Evolutionary conservation across 345 rosid species (phyloP).

Genomic region (Syzygium aromaticum): DNA sequence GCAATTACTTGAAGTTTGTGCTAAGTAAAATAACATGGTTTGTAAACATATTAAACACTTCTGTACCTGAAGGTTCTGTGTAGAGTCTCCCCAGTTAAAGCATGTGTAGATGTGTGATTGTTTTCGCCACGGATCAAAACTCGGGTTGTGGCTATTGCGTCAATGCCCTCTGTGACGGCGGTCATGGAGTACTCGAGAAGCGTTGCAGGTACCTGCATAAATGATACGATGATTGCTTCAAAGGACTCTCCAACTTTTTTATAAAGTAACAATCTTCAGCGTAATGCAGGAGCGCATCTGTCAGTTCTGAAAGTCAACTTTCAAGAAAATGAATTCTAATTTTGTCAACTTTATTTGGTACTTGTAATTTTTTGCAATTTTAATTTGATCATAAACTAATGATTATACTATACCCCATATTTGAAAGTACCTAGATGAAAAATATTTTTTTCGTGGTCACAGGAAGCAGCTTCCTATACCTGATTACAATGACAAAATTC

Average conservation of each 20-base stretch:
- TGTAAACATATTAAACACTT: not conserved
- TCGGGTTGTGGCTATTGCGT: constrained; percentile 93
- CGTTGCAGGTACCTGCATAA: constrained; percentile 53
- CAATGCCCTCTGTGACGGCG: constrained; percentile 92
- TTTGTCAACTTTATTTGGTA: not conserved
- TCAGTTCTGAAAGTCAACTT: not conserved
- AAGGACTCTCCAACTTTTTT: not conserved
- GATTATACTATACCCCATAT: not conserved
- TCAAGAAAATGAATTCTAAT: not conserved
- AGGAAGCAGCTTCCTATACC: not conserved
- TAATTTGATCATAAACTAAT: not conserved
- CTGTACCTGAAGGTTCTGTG: constrained; percentile 68
- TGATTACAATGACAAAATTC: not conserved
- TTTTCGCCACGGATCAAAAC: constrained; percentile 74
- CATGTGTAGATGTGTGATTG: constrained; percentile 31
- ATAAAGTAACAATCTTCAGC: not conserved
- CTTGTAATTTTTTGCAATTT: not conserved
- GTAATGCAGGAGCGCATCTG: not conserved
- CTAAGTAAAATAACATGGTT: not conserved
- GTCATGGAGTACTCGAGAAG: constrained; percentile 85
- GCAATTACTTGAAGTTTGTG: not conserved
- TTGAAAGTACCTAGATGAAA: not conserved
- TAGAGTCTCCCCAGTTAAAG: constrained; percentile 49
- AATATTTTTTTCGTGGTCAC: not conserved
- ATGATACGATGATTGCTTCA: not conserved